Percentiles rank a stretch among this genome's conserved stretches.
phyloP scores from a whole-genome alignment of 495 filamentous ascomycete species.

The Talaromyces liani region DNA sequence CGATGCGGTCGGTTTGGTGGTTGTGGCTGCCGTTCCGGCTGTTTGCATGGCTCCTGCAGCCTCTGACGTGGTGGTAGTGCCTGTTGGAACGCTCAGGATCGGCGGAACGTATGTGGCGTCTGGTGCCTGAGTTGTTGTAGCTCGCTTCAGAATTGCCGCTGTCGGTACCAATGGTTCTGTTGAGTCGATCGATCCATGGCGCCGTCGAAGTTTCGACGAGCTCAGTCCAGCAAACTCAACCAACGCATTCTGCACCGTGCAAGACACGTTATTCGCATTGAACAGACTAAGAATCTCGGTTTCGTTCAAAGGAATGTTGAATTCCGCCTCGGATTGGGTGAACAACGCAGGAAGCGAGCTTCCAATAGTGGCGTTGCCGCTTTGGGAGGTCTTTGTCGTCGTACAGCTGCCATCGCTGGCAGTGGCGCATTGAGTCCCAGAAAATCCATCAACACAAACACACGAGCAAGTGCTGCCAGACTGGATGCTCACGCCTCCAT shows the following conservation, averaged over 20 bases:
- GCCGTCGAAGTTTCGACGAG: background rate
- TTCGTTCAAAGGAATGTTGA: slow-evolving; percentile 63
- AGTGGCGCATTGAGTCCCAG: slow-evolving; percentile 64
- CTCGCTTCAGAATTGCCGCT: background rate
- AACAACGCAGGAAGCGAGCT: slow-evolving; percentile 68
- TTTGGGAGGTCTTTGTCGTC: slow-evolving; percentile 48
- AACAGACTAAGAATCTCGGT: slow-evolving; percentile 67
- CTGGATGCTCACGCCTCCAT: slow-evolving; percentile 71
- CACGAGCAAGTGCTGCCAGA: slow-evolving; percentile 66
- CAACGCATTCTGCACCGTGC: slow-evolving; percentile 74
- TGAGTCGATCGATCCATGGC: background rate
- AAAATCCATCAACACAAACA: slow-evolving; percentile 80
- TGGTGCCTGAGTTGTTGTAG: background rate
- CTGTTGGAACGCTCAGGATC: slow-evolving; percentile 1
- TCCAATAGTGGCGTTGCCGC: slow-evolving; percentile 71
- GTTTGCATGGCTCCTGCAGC: slow-evolving; percentile 9
- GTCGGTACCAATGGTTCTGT: background rate
- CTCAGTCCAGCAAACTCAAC: slow-evolving; percentile 30
- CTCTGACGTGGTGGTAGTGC: slow-evolving; percentile 6
- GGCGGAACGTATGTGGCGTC: slow-evolving; percentile 3
- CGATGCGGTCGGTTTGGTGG: slow-evolving; percentile 10
- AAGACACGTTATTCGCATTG: slow-evolving; percentile 63
- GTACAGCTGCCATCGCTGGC: slow-evolving; percentile 61
- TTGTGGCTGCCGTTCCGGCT: slow-evolving; percentile 1
- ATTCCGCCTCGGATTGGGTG: slow-evolving; percentile 54